phyloP scores from a whole-genome alignment of 2,329 filamentous ascomycete genomes.

The Fusarium haematococcum region DNA sequence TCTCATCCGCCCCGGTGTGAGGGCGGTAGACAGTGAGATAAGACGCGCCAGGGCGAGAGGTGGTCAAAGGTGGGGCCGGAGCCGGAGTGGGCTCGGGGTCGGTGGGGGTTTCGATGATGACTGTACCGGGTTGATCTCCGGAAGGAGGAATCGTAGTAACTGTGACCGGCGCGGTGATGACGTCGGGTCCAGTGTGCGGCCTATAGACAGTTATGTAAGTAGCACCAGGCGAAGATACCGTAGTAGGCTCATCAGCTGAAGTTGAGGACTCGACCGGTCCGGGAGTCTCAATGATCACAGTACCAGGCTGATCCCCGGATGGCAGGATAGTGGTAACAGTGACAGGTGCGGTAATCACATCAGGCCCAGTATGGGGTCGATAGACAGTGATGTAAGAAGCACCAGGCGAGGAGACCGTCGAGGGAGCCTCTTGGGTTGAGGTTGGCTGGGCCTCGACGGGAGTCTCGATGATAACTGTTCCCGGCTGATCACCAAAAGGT shows the following conservation, averaged over 20 bases:
- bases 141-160: constrained; percentile 18
- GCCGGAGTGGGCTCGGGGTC: not conserved
- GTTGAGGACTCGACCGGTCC: not conserved
- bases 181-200: constrained; percentile 12
- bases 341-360: constrained; percentile 9
- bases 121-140: constrained; percentile 24
- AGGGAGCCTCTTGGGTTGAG: constrained; percentile 1
- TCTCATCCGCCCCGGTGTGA: not conserved
- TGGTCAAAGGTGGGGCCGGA: not conserved
- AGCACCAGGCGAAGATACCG: not conserved
- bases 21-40: constrained; percentile 1
- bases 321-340: constrained; percentile 14
- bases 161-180: constrained; percentile 12
- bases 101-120: constrained; percentile 14
- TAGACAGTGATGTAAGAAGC: constrained; percentile 19
- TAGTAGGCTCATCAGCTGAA: constrained; percentile 1
- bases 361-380: constrained; percentile 7
- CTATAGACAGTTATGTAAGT: constrained; percentile 28
- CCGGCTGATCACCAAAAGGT: constrained; percentile 15
- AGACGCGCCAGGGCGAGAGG: not conserved
- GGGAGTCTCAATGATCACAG: constrained; percentile 21
- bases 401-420: not conserved
- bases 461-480: constrained; percentile 33
- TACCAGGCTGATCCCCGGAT: constrained; percentile 7
- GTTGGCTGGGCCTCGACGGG: not conserved